These are phyloP conservation scores for Catharanthus roseus DNA, from an alignment of 257 asterid genomes.

Conservation along the genomic window DNA sequence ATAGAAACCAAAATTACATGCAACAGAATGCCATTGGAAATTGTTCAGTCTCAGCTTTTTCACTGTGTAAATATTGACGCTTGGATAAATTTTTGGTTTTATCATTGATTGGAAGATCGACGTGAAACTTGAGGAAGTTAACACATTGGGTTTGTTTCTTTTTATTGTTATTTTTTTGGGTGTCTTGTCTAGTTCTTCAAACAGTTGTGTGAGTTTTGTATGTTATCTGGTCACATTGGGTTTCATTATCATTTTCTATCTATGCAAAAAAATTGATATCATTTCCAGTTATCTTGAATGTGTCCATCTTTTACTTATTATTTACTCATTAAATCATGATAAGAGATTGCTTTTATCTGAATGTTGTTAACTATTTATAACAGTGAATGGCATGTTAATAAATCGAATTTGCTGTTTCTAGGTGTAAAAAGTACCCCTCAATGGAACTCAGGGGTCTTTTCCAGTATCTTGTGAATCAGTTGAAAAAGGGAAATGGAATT, in stretches of 20 bases:
- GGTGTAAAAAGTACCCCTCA: slow-evolving; percentile 99
- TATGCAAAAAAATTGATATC: no score
- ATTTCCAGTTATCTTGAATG: no score
- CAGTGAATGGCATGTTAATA: background rate
- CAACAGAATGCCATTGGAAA: no score
- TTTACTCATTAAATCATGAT: background rate
- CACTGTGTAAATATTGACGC: background rate
- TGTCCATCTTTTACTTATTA: background rate
- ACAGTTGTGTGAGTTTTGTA: background rate
- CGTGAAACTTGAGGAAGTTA: background rate
- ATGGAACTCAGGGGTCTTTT: slow-evolving; percentile 99
- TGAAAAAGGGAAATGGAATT: slow-evolving; percentile 93
- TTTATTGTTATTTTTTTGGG: background rate
- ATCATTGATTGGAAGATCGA: background rate
- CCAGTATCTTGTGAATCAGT: slow-evolving; percentile 95
- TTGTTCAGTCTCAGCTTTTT: background rate
- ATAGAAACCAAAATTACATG: no score
- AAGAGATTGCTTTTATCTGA: background rate
- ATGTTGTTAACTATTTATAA: background rate
- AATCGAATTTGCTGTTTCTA: slow-evolving; percentile 25
- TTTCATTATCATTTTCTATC: background rate
- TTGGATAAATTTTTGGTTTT: background rate
- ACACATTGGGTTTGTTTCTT: background rate
- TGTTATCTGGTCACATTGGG: background rate
- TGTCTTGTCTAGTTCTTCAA: background rate